Evolutionary conservation across 441 rosid genomes (phyloP).

Genomic region (Hura crepitans): DNA sequence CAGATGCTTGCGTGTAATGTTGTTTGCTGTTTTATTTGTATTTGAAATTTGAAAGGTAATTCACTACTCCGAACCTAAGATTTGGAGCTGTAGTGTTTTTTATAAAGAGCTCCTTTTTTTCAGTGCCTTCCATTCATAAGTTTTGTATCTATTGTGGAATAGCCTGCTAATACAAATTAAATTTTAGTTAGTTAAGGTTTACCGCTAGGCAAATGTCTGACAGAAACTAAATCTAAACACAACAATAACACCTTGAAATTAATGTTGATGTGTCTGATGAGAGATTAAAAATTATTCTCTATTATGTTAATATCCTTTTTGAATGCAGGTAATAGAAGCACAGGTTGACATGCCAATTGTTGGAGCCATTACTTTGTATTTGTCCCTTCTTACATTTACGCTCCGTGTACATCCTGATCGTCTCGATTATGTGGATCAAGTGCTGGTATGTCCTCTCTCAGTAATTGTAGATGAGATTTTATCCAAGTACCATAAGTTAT

Average conservation of each 20-base stretch:
- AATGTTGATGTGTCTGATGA: background rate
- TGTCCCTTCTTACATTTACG: constrained; percentile 90
- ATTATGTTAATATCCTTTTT: background rate
- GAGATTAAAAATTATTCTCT: background rate
- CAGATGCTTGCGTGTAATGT: background rate
- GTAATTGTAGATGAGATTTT: background rate
- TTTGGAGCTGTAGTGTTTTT: background rate
- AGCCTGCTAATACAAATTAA: background rate
- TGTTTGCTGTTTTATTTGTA: background rate
- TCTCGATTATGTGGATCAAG: constrained; percentile 98
- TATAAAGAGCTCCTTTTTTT: background rate
- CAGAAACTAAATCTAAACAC: background rate
- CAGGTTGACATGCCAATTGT: constrained; percentile 90
- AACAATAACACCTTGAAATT: background rate
- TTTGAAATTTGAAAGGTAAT: background rate
- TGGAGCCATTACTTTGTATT: constrained; percentile 84
- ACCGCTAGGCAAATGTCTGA: background rate
- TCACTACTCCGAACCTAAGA: background rate
- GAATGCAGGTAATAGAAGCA: constrained; percentile 78
- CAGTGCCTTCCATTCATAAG: background rate
- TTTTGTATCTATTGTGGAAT: background rate
- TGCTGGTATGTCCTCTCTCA: constrained; percentile 56
- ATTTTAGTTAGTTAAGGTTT: background rate
- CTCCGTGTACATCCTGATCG: constrained; percentile 95
- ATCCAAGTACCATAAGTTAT: background rate